Evolutionary conservation across 257 asterid species (phyloP), one percentile per base, ranked within the genome.

Genomic region (Rauvolfia tetraphylla): DNA sequence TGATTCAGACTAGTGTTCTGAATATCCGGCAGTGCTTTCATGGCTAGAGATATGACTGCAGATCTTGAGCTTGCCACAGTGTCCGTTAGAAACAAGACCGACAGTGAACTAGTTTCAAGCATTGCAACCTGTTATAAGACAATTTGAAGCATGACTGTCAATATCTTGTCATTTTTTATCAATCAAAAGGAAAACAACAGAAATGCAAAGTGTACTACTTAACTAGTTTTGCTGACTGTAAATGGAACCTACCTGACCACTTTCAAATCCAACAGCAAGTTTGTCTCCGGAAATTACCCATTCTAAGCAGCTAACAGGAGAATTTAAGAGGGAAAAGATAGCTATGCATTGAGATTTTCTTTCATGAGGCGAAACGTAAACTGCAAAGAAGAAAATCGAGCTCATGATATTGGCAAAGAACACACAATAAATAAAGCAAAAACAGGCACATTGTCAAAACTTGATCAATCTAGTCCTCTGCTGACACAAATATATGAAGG

Each of bases 261-360:
- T 85, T 70, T 87, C 96, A 80, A 84, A 91, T 82, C 97, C 97
- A 53, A 85, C 97, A 31, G 88, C 87, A 78, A 95, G 96, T 85
- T 84, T 88, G 82, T 74, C 85, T 25, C 97, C 96, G 76, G 90
- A 85, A 70, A 84, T 74, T 68, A 86, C 76, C 84, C 89, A 89
- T 80, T 79, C 83, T 77, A 95, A 84, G 81, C 87, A 86, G 82
- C 83, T 78, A 70, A 95, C 96, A 73, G 97, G 90, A 78, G 98
- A 95, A 75, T 79, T 84, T 69, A 88, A 73, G 56, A 88, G 75
- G 75, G 96, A 83, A 84, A 82, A 88, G 75, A 91, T 76, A 57
- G 92, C 89, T 72, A 68, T 81, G 79, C 95, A 88, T 44, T 75
- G 85, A 81, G 65, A 81, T 78, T 81, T 77, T 79, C 82, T 85